Base-by-base conservation (phyloP, 1,139 yeast genomes). In the Candida sp. region DNA sequence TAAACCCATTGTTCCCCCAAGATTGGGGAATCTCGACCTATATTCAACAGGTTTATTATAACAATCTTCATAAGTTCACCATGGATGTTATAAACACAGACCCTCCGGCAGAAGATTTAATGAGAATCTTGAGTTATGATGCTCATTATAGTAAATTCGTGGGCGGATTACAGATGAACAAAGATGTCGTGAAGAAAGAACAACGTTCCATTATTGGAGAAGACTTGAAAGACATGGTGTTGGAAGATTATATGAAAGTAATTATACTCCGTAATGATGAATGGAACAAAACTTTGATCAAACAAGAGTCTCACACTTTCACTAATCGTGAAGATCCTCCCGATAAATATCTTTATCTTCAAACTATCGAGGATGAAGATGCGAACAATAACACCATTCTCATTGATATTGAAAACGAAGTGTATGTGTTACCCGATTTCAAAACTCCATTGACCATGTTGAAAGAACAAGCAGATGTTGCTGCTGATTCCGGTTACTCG, bases 391-490 rank as follows among this genome's bases (percentile, higher is more conserved):
- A 83, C 21, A 80, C 84, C 35, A 75, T 82, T n/a, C 64, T 71
- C 39, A 66, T 81, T 35, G 87, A 84, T 32, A 68, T 88, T 45
- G 83, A 82, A 50, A 82, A 85, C 12, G 84, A 88, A 11, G 87
- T 84, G 22, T 85, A 81, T 44, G 88, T 89, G 41, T 60, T 73
- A 44, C 78, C 78, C 4, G 77, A 73, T 49, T 73, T 73, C 56
- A 72, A 68, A 48, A 70, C 71, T 2, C 69, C 77, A 0, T 82
- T 88, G 60, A 81, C 87, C 41, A 87, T 90, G 83, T 80, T 90
- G 48, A 84, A 86, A 30, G 96, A 89, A 58, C 97, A 90, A 60
- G 85, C 90, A n/a, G 96, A 87, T 52, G 95, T 87, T 8, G 96
- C 96, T 0, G 89, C 93, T 0, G 93, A 86, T 35, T 83, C 95